A percentile compares a stretch with the other conserved stretches of the same genome.
These are phyloP conservation scores for Solanum chiquidenum DNA, from an alignment of 257 asterid genomes.

Conservation along the genomic window DNA sequence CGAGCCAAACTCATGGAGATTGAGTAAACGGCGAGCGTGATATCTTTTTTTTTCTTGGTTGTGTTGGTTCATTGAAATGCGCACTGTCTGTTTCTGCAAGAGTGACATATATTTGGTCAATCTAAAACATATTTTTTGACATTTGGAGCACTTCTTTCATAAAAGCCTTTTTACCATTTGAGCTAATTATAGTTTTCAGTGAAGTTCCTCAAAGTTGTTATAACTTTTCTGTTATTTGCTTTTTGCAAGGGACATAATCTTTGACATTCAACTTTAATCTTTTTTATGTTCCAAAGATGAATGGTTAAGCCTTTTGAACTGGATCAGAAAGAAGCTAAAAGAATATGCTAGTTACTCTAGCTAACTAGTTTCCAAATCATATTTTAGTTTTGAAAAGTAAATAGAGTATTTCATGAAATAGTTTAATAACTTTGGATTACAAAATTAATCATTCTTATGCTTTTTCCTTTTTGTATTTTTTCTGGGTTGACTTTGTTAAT, in stretches of 20 bases:
- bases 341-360: neutral
- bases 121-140: neutral
- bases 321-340: neutral
- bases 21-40: conserved; percentile 89
- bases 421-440: neutral
- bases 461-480: neutral
- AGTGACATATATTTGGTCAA: neutral
- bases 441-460: neutral
- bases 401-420: neutral
- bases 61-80: neutral
- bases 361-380: neutral
- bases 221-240: neutral
- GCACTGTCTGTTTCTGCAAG: neutral
- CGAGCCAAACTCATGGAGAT: conserved; percentile 94
- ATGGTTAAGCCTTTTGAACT: neutral
- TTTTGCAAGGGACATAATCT: neutral
- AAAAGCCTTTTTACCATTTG: neutral
- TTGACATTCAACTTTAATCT: neutral
- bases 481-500: neutral
- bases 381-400: neutral
- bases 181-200: neutral
- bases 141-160: neutral
- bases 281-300: neutral
- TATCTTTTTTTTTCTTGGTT: neutral
- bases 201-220: neutral